phyloP scores from a whole-genome alignment of 2,329 filamentous ascomycete genomes.

The Didymella keratinophila region DNA sequence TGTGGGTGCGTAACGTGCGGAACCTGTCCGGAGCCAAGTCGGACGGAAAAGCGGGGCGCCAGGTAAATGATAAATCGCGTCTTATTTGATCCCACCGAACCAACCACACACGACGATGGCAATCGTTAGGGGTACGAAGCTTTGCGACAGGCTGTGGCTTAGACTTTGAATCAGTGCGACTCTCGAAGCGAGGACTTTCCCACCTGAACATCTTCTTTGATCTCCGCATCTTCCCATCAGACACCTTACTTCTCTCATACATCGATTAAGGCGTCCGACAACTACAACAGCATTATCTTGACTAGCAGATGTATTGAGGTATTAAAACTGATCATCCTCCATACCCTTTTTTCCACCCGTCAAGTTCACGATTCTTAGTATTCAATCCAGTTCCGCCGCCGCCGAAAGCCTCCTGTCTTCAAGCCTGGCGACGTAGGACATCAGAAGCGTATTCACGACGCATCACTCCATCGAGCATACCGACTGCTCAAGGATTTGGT shows the following conservation, averaged over 20 bases:
- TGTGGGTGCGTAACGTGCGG: too few species aligned
- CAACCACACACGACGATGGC: background rate
- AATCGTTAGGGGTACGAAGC: background rate
- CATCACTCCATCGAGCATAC: background rate
- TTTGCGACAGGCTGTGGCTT: background rate
- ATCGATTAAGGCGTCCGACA: too few species aligned
- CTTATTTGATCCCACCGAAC: background rate
- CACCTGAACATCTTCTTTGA: background rate
- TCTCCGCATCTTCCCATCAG: too few species aligned
- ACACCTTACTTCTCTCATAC: background rate
- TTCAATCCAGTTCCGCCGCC: background rate
- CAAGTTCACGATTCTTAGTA: background rate
- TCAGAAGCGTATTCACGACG: background rate
- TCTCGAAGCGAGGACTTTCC: background rate
- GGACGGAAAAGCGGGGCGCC: too few species aligned
- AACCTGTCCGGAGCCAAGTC: slow-evolving; percentile 8
- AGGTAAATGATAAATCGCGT: background rate
- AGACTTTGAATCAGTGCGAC: background rate
- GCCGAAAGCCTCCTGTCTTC: background rate
- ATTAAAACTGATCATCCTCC: background rate
- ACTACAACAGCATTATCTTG: background rate
- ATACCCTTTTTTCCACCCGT: background rate
- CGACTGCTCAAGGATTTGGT: background rate
- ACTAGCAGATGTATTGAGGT: background rate
- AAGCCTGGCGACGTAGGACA: background rate